phyloP scores from a whole-genome alignment of 495 filamentous ascomycete species.

The Physcia stellaris region DNA sequence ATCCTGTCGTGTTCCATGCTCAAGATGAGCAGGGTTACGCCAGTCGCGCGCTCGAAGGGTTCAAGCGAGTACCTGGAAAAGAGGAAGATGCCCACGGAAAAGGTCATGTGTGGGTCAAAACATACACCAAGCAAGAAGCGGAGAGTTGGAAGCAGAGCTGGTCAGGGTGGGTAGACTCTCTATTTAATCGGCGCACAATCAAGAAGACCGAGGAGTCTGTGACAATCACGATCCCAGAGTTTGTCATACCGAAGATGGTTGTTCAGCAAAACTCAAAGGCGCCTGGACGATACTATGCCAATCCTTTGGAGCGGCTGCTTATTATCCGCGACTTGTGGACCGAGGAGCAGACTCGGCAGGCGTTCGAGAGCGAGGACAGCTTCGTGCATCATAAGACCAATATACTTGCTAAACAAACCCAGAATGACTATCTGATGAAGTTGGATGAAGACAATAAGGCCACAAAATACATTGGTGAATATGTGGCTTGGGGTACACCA shows the following conservation, averaged over 20 bases:
- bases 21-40: slow-evolving; percentile 1
- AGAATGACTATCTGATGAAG: slow-evolving; percentile 5
- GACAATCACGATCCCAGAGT: slow-evolving; percentile 2
- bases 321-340: slow-evolving; percentile 3
- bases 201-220: slow-evolving; percentile 3
- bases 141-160: slow-evolving; percentile 4
- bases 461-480: slow-evolving; percentile 3
- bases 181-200: not conserved
- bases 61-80: not conserved
- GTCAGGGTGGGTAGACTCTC: slow-evolving; percentile 1
- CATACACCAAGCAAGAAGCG: slow-evolving; percentile 3
- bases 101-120: slow-evolving; percentile 6
- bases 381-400: not conserved
- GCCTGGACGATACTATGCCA: not conserved
- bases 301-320: slow-evolving; percentile 6
- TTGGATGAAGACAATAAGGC: slow-evolving; percentile 3
- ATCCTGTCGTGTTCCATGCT: slow-evolving; percentile 7
- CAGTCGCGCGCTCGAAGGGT: slow-evolving; percentile 4
- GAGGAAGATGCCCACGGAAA: not conserved
- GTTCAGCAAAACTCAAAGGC: slow-evolving; percentile 1
- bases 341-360: slow-evolving; percentile 2
- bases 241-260: slow-evolving; percentile 7
- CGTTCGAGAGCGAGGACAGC: slow-evolving; percentile 6
- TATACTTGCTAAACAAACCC: slow-evolving; percentile 3
- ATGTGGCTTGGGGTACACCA: slow-evolving; percentile 6